Evolutionary conservation across 306 rosid genomes (phyloP), one percentile per base, ranked within the genome.

Genomic region (Parietaria judaica): DNA sequence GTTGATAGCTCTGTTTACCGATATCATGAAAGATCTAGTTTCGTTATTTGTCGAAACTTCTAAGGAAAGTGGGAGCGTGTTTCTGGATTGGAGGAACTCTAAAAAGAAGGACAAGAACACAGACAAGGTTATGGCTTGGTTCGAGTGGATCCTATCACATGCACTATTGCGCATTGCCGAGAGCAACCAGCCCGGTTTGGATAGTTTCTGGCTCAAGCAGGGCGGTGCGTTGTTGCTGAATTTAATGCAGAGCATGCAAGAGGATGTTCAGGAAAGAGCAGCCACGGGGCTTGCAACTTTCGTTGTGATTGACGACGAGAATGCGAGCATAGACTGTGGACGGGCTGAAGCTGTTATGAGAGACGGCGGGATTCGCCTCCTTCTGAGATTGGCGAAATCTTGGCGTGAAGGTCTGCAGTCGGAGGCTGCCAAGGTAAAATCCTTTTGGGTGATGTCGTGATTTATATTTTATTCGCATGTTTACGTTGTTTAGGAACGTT

Each of bases 211-310:
- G 99, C 90, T 89, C 68, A 83, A 86, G 72, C 99, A 94, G 68
- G 99, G 99, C 39, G 97, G 89, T 34, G 79, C 89, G 0, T 80
- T 94, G 54, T 77, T 94, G 86, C 99, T 94, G 68, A 89, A 90
- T 82, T 81, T 89, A 77, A 89, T 89, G 95, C 95, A 88, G 72
- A 94, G 99, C 71, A 80, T 83, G 68, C 97, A 94, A 64, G 97
- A 86, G 79, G 99, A 94, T 71, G 99, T 94, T 72, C 97, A 94
- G 72, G 99, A 94, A 67, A 94, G 99, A 83, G 99, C 97, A 56
- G 99, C 99, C 47, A 94, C 99, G 3, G 99, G 95, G 23, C 97
- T 94, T 84, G 97, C 99, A 65, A 86, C 99, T 35, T 94, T 94
- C 84, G 99, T 94, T 68, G 97, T 94, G 62, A 86, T 89, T 74